Percentiles rank a stretch among this genome's conserved stretches.
phyloP scores from a whole-genome alignment of 306 rosid genomes.

The Acacia melanoxylon region DNA sequence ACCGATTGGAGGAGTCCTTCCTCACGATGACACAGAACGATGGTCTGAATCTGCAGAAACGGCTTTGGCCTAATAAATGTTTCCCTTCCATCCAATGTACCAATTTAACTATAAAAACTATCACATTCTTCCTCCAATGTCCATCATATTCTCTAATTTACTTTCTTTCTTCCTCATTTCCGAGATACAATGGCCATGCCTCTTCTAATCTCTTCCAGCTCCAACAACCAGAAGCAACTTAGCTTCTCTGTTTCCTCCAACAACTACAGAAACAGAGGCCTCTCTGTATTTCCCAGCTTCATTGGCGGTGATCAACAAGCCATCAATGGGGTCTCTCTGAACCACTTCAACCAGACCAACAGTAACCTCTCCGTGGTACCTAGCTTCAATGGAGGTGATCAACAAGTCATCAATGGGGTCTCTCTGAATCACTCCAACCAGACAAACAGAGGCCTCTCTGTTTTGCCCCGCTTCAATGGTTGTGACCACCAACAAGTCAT shows the following conservation, averaged over 20 bases:
- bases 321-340: neutral
- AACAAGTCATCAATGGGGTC: neutral
- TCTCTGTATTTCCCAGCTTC: neutral
- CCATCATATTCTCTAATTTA: neutral
- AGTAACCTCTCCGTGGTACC: neutral
- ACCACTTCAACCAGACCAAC: neutral
- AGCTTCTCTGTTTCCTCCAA: neutral
- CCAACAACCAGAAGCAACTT: neutral
- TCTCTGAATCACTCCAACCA: too few species aligned
- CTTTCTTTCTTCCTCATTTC: neutral
- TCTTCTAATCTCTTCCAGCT: neutral
- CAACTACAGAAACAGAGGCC: neutral
- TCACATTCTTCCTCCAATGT: neutral
- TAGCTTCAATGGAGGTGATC: neutral
- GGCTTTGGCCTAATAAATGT: neutral
- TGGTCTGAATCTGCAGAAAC: neutral
- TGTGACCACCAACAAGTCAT: too few species aligned
- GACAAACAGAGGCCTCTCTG: neutral
- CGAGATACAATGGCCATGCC: neutral
- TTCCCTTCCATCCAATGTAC: neutral
- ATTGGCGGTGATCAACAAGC: neutral
- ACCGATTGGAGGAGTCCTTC: neutral
- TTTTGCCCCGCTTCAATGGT: neutral
- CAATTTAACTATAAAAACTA: neutral
- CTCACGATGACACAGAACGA: neutral